phyloP scores from a whole-genome alignment of 306 rosid species.

The Echinosophora koreensis region DNA sequence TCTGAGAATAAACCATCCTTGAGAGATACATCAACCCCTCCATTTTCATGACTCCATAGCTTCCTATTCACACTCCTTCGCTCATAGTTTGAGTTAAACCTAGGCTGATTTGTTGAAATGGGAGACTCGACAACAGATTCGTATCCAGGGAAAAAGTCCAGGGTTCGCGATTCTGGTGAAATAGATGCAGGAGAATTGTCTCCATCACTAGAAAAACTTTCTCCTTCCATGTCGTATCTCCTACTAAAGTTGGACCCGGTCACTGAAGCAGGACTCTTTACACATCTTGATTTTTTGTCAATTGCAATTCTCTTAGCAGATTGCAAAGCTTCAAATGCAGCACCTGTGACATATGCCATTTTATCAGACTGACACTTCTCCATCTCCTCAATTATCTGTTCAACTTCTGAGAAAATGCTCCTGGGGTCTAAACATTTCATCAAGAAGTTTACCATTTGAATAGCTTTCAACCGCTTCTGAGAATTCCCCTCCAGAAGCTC shows the following conservation, averaged over 20 bases:
- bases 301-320: constrained; percentile 67
- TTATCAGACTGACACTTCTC: constrained; percentile 77
- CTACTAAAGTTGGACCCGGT: constrained; percentile 72
- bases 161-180: constrained; percentile 75
- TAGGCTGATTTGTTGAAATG: constrained; percentile 52
- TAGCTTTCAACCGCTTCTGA: constrained; percentile 74
- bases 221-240: constrained; percentile 55
- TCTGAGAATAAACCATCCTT: constrained; percentile 80
- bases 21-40: constrained; percentile 83
- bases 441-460: constrained; percentile 85
- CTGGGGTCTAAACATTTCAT: constrained; percentile 82
- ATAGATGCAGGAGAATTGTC: constrained; percentile 62
- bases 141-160: constrained; percentile 70
- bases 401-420: constrained; percentile 79
- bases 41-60: constrained; percentile 78
- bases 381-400: constrained; percentile 78
- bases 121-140: constrained; percentile 74
- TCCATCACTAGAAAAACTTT: constrained; percentile 51
- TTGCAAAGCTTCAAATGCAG: constrained; percentile 91
- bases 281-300: constrained; percentile 59
- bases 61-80: constrained; percentile 70
- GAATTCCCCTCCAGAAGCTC: constrained; percentile 74
- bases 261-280: constrained; percentile 62
- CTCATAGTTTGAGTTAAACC: constrained; percentile 52
- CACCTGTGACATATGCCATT: constrained; percentile 83